phyloP scores from a whole-genome alignment of 257 asterid genomes.

The Nicotiana obtusifolia region DNA sequence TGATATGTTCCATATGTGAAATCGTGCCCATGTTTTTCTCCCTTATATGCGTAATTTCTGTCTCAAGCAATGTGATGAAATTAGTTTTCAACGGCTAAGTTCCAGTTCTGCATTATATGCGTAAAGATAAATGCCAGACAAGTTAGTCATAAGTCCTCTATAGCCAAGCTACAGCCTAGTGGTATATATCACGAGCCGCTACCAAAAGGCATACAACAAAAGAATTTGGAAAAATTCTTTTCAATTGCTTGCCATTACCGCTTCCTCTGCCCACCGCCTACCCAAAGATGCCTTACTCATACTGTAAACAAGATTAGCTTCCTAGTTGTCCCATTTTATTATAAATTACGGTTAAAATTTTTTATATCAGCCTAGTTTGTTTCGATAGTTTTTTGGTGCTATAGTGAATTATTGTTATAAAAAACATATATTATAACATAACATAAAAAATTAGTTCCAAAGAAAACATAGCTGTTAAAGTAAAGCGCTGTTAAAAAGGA shows the following conservation, averaged over 20 bases:
- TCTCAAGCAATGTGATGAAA: neutral
- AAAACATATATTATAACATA: too few species aligned
- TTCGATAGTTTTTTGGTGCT: too few species aligned
- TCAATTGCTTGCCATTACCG: neutral
- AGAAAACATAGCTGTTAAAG: too few species aligned
- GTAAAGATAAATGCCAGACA: too few species aligned
- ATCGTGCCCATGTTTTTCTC: neutral
- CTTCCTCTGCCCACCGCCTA: constrained; percentile 4
- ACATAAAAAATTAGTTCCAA: too few species aligned
- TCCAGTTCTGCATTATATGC: neutral
- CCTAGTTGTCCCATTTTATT: neutral
- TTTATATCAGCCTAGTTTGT: too few species aligned
- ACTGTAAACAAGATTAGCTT: neutral
- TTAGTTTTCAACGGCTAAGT: constrained; percentile 1
- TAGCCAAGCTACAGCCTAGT: neutral
- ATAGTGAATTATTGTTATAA: too few species aligned
- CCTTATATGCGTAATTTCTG: neutral
- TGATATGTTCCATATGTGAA: neutral
- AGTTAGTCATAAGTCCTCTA: neutral
- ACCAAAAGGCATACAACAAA: neutral
- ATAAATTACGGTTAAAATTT: too few species aligned
- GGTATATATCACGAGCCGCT: neutral
- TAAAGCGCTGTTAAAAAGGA: too few species aligned
- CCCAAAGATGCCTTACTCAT: constrained; percentile 1
- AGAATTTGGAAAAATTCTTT: neutral